phyloP scores from a whole-genome alignment of 345 rosid species.

The Jatropha curcas region DNA sequence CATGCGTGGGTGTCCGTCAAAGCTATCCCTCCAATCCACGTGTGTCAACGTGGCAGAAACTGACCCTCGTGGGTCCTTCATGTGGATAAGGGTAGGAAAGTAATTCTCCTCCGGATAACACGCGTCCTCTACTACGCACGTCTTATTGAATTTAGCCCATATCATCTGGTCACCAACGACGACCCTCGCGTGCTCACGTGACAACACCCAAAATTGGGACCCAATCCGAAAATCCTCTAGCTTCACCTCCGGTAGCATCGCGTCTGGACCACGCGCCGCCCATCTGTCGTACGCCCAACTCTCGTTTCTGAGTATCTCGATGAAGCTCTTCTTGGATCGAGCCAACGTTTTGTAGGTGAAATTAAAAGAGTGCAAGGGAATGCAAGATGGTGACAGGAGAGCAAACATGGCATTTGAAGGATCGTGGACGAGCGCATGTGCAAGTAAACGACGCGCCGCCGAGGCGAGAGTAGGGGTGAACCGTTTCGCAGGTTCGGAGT shows the following conservation, averaged over 20 bases:
- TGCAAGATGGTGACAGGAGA: conserved; percentile 66
- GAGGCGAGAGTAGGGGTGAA: conserved; percentile 60
- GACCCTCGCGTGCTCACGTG: conserved; percentile 65
- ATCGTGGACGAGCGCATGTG: conserved; percentile 73
- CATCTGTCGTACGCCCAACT: conserved; percentile 56
- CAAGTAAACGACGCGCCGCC: conserved; percentile 68
- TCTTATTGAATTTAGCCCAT: conserved; percentile 62
- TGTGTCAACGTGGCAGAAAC: conserved; percentile 72
- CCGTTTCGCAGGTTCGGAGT: conserved; percentile 50
- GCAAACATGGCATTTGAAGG: conserved; percentile 58
- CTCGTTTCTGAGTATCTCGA: conserved; percentile 64
- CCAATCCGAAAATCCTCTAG: conserved; percentile 72
- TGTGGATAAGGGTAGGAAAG: conserved; percentile 69
- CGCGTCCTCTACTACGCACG: conserved; percentile 49
- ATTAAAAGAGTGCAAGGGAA: conserved; percentile 64
- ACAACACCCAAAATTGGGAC: conserved; percentile 82
- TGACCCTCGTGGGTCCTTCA: conserved; percentile 56
- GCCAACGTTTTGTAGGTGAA: conserved; percentile 49
- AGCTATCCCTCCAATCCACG: conserved; percentile 61
- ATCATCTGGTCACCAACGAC: conserved; percentile 55
- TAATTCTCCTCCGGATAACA: conserved; percentile 79
- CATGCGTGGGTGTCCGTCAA: conserved; percentile 68
- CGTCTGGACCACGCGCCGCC: conserved; percentile 72
- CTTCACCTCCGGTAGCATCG: conserved; percentile 74
- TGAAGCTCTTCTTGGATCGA: conserved; percentile 55